Base-by-base conservation (phyloP, 495 filamentous ascomycete species). In the Hamigera avellanea region DNA sequence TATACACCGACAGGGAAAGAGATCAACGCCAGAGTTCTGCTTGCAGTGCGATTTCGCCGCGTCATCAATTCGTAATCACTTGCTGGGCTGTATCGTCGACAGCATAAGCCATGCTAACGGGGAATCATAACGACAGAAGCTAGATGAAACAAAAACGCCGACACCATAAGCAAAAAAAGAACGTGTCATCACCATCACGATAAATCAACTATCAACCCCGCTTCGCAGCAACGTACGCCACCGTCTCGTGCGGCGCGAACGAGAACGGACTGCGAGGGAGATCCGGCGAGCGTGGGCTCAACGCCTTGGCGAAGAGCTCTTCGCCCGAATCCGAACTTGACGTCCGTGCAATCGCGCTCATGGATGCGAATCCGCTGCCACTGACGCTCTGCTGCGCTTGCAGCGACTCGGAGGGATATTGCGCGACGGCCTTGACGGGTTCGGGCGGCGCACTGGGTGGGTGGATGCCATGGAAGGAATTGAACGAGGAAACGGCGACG, bases 211-310 rank as follows among this genome's bases (percentile, higher is more conserved):
- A 9, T 23, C 21, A 23, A 5, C 21, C 21, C 21, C 5, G 4
- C 21, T 12, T 13, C 12, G 14, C 28, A 12, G 28, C 28, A 30
- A 15, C 28, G n/a, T 30, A 30, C 16, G 33, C 32, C n/a, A 37
- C 6, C n/a, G 35, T 36, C 14, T 40, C 45, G 12, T 8, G 14
- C 26, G 47, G 45, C n/a, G 57, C 54, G 42, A 74, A 73, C 8
- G 66, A 71, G 47, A 86, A 86, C 6, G 81, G 82, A 45, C 81
- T 88, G 34, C 74, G 76, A 28, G 67, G 72, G 49, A 86, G 81
- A 48, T 87, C 83, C 0, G 85, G 83, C 40, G 80, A 81, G 21
- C 82, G 71, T 6, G 83, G 83, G 43, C 79, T 83, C 66, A 93
- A 71, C 13, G 82, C 80, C 35, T 87, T 70, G 14, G 83, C 83